Evolutionary conservation across 2,329 filamentous ascomycete species (phyloP), one percentile per base, ranked within the genome.

Genomic region (Pseudopithomyces maydicus): DNA sequence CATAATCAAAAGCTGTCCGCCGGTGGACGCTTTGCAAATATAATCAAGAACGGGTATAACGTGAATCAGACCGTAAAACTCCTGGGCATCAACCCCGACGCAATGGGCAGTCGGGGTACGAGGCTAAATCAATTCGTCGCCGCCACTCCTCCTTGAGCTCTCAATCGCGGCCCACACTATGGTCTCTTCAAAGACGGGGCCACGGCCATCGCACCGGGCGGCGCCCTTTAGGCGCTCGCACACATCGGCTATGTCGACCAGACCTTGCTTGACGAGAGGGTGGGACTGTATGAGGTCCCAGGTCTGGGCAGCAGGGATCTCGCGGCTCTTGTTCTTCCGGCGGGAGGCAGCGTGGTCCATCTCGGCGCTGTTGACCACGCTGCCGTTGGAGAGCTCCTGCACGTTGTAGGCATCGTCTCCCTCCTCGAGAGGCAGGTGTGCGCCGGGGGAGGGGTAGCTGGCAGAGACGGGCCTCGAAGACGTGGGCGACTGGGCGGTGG

Each of bases 251-350:
- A 97, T 87, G 74, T 98, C 91, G 23, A 97, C 88, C 19, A 91
- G 80, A 0, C 92, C 92, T 45, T 85, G 84, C 73, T 88, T 86
- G 73, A 90, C 96, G 8, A 92, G 78, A 6, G 90, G 86, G 74
- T 97, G 91, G 52, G 81, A 82, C 69, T 96, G 90, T 58, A 98
- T 95, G 52, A 92, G 81, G 68, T 97, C 93, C 94, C 94, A 98
- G 0, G 92, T 89, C 2, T 91, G 67, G 1, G 63, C 49, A 29
- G 73, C 71, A 14, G 72, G 70, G 7, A 74, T 61, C 42, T 74
- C 69, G 52, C 64, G 70, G 56, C 65, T 63, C 49, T 59, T 64
- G 29, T 48, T 52, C 19, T 54, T 62, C n/a, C 55, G 57, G 33
- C 61, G 64, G 8, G 68, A 66, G 42, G 66, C 62, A 10, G 58